Percentiles rank a stretch among this genome's conserved stretches.
phyloP scores from a whole-genome alignment of 768 basidiomycete species.

The Paxillus rubicundulus region DNA sequence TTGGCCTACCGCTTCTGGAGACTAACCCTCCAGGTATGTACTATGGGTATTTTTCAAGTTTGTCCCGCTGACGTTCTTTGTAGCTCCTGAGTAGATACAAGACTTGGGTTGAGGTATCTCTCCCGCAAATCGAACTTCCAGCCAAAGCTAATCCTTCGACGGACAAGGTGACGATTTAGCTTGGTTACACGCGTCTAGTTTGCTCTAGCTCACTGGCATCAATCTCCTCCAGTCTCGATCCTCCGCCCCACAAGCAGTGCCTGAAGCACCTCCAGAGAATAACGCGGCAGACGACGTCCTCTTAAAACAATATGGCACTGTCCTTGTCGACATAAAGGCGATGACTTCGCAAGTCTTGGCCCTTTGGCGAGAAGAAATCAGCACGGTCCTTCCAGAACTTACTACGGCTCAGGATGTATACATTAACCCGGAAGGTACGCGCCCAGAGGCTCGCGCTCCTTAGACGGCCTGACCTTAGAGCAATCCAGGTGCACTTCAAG shows the following conservation, averaged over 20 bases:
- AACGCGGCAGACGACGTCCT: conserved; percentile 60
- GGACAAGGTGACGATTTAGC: conserved; percentile 36
- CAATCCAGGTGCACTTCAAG: conserved; percentile 51
- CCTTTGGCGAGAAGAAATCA: conserved; percentile 71
- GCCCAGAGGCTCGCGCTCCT: background rate
- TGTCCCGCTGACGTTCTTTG: conserved; percentile 2
- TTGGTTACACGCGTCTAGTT: background rate
- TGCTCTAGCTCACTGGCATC: background rate
- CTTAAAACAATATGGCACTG: conserved; percentile 62
- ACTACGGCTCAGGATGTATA: conserved; percentile 32
- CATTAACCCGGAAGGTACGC: conserved; percentile 50
- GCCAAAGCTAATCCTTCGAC: conserved; percentile 33
- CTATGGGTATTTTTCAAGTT: conserved; percentile 11
- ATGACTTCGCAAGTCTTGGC: conserved; percentile 51
- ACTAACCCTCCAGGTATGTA: conserved; percentile 77
- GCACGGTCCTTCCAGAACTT: conserved; percentile 53
- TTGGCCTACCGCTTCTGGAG: conserved; percentile 87
- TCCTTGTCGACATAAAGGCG: conserved; percentile 63
- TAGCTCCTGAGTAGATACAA: conserved; percentile 81
- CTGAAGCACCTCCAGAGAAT: conserved; percentile 54
- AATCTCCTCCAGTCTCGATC: conserved; percentile 41
- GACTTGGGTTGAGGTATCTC: conserved; percentile 66
- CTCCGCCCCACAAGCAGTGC: conserved; percentile 48
- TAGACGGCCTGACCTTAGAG: background rate
- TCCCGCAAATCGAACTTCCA: conserved; percentile 44